Base-by-base conservation (phyloP, 208 protist genomes). In the Acanthamoeba lenticulata region DNA sequence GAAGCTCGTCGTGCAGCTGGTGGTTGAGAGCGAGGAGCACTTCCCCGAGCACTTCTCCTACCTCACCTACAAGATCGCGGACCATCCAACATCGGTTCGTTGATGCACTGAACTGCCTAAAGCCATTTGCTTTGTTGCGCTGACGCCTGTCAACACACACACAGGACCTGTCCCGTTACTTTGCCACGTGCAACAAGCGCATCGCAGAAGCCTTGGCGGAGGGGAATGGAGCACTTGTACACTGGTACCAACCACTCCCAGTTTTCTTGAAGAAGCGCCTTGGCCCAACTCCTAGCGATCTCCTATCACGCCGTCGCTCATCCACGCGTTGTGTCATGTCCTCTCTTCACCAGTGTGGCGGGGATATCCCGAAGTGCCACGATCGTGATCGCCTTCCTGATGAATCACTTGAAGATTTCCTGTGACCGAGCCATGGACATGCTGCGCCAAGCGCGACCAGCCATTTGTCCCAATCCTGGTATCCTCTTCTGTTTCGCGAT, bases 361-460 rank as follows among this genome's bases (percentile, higher is more conserved):
- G 74, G 74, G 7, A 83, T 83, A 17, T 83, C 74, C 7, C 74
- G 74, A 52, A 83, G 74, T n/a, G 74, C 74, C 27, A 83, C 74
- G 42, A 83, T 83, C 13, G 74, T 83, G 7, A 83, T 21, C 0
- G 74, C 74, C 1, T 83, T 83, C 32, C 34, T 83, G 74, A 83
- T 83, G 74, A 34, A 83, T 27, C 44, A 83, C 74, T 36, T 55
- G 42, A 83, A 83, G 74, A 83, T 83, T 29, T 38, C 42, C 32
- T 83, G 36, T 52, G 74, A 83, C 13, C 2, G 34, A 34, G 74
- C 74, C 21, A 44, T 83, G 40, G 40, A 55, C 44, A 5, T 83
- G 40, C 74, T 83, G 29, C 74, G 74, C 1, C 11, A 52, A 21
- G 36, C 74, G 15, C 36, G 74, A 0, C 74, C 74, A 44, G 24